Base-by-base conservation (phyloP, 352 stramenopile genomes). In the Salisapilia sapeloensis region DNA sequence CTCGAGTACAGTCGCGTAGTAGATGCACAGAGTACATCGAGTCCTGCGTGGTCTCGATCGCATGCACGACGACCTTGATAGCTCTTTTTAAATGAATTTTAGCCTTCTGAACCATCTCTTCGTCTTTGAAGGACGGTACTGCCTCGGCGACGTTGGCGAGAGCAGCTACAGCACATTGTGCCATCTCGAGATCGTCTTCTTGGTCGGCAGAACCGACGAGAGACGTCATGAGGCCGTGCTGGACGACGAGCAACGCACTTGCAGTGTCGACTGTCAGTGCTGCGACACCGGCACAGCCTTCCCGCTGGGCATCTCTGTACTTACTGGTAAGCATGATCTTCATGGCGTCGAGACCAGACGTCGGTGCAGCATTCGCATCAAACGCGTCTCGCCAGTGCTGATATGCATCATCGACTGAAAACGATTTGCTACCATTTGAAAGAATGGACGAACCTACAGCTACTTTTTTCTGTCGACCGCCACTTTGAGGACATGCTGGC, bases 241-340 rank as follows among this genome's bases (percentile, higher is more conserved):
- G 42, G 2, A 56, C 67, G 14, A 83, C 72, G 14, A 80, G 46
- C 28, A 48, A 70, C 2, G 59, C 56, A 35, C 74, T 82, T 24
- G 66, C 56, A 26, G 53, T 42, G 38, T 83, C 56, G 16, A 80
- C 56, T 0, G 72, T 85, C 35, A 84, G 61, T 27, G 71, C 60
- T 0, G 72, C 72, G 16, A 87, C 60, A 0, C 58, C 69, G 3
- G 66, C 49, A 42, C 69, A 87, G 18, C 65, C 72, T 58, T 87
- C 72, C 3, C 63, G 61, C 48, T 83, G 75, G 7, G 57, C 63
- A 24, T 87, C 72, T 8, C 65, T 27, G 29, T 60, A 81, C 29
- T 60, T 60, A 18, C 69, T 85, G 6, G 66, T 80, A 14, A 87
- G 41, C 72, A 87, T 87, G 34, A 84, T 80, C 46, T 82, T 81